Evolutionary conservation across 306 rosid species (phyloP).

Genomic region (Rosa persica): DNA sequence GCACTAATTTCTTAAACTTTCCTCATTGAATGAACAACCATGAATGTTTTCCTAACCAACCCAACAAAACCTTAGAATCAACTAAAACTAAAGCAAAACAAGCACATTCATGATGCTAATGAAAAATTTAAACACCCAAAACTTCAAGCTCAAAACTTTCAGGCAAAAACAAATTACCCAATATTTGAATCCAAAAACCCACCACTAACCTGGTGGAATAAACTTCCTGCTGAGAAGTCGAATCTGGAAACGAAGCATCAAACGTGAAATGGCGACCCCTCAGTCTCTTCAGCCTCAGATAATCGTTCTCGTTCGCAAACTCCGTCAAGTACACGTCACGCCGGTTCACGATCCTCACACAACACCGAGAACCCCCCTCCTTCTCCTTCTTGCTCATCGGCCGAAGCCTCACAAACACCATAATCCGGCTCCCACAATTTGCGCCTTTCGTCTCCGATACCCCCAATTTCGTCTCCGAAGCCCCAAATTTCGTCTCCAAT

Average conservation of each 20-base stretch:
- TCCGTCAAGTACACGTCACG: slow-evolving; percentile 87
- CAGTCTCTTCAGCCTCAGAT: slow-evolving; percentile 78
- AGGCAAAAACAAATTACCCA: no score
- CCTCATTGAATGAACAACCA: no score
- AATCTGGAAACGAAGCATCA: slow-evolving; percentile 76
- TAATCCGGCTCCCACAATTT: slow-evolving; percentile 50
- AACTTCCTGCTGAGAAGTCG: slow-evolving; percentile 71
- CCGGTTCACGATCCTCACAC: slow-evolving; percentile 63
- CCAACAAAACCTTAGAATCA: neutral
- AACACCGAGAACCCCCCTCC: slow-evolving; percentile 70
- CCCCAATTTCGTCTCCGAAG: slow-evolving; percentile 30
- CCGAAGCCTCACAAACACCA: slow-evolving; percentile 86
- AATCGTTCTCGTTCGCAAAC: slow-evolving; percentile 73
- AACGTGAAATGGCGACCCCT: slow-evolving; percentile 78
- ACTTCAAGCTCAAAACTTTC: neutral
- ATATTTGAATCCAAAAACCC: neutral
- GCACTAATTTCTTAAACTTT: neutral
- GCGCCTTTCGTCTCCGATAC: neutral
- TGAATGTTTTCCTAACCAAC: no score
- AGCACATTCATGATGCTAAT: neutral
- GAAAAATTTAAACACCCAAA: slow-evolving; percentile 4
- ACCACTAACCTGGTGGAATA: slow-evolving; percentile 83
- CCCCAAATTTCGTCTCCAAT: slow-evolving; percentile 32
- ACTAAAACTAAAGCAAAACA: slow-evolving; percentile 2
- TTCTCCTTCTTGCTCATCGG: slow-evolving; percentile 86